A percentile compares a stretch with the other conserved stretches of the same genome.
Evolutionary conservation across 1,284 basidiomycete species (phyloP).

Genomic region (Fistulina hepatica): DNA sequence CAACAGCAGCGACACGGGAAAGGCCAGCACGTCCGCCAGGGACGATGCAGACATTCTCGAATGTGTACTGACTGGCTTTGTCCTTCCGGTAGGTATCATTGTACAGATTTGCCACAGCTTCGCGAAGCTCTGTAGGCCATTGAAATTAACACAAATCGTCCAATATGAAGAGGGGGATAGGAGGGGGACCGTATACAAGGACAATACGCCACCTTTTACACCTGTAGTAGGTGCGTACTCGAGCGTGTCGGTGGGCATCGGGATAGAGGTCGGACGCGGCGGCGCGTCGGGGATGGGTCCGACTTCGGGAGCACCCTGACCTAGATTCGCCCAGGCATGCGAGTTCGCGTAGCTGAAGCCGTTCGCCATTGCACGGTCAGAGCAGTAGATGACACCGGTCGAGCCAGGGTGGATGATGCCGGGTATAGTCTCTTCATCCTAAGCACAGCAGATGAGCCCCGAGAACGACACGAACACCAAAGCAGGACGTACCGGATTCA

Average conservation of each 20-base stretch:
- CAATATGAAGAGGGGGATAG: constrained; percentile 1
- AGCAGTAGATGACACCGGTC: constrained; percentile 81
- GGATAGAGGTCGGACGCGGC: constrained; percentile 52
- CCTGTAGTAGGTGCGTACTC: constrained; percentile 94
- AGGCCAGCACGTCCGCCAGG: constrained; percentile 86
- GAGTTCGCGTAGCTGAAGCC: constrained; percentile 71
- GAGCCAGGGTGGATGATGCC: constrained; percentile 71
- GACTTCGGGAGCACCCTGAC: constrained; percentile 85
- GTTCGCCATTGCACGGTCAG: constrained; percentile 80
- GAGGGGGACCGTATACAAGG: not conserved
- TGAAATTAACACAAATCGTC: constrained; percentile 6
- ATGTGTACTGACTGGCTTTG: constrained; percentile 76
- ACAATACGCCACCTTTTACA: constrained; percentile 57
- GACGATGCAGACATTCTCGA: constrained; percentile 85
- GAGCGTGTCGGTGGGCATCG: constrained; percentile 62
- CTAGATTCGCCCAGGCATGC: constrained; percentile 73
- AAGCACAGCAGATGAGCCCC: constrained; percentile 6
- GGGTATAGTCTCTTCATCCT: constrained; percentile 77
- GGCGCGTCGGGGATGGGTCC: constrained; percentile 73
- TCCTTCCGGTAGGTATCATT: constrained; percentile 79
- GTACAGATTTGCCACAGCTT: constrained; percentile 79
- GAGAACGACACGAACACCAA: constrained; percentile 6
- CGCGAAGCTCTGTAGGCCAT: constrained; percentile 36
- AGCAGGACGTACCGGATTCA: constrained; percentile 45
- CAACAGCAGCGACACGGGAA: constrained; percentile 82